These are phyloP conservation scores for Rhizophora apiculata DNA, from an alignment of 345 rosid genomes.

Conservation along the genomic window DNA sequence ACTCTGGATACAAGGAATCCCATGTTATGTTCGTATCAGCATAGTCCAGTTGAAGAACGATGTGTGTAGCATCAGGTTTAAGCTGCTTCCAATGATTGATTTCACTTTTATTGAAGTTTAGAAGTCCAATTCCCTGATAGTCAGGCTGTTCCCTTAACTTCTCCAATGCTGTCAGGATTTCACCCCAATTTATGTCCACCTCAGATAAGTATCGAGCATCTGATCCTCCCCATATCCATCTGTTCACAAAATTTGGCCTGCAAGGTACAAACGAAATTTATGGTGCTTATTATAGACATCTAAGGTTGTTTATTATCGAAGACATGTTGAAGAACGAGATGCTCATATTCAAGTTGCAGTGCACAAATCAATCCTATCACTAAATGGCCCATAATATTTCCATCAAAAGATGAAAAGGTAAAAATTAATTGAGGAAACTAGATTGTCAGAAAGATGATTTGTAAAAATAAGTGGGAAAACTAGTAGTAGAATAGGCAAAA, in stretches of 20 bases:
- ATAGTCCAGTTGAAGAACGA: conserved; percentile 14
- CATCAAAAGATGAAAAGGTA: background rate
- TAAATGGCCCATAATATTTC: background rate
- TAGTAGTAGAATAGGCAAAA: background rate
- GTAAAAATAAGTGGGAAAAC: background rate
- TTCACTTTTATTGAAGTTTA: conserved; percentile 29
- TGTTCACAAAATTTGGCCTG: conserved; percentile 20
- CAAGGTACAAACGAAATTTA: background rate
- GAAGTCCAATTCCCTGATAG: conserved; percentile 21
- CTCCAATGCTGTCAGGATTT: conserved; percentile 14
- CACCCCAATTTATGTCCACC: conserved; percentile 21
- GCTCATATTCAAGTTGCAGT: too few species aligned
- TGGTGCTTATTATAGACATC: background rate
- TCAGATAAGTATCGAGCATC: conserved; percentile 26
- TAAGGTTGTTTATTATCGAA: too few species aligned
- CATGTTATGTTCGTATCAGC: conserved; percentile 25
- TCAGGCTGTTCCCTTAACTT: conserved; percentile 11
- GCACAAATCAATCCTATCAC: background rate
- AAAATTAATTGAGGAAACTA: background rate
- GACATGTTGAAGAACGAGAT: too few species aligned
- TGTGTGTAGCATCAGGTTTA: conserved; percentile 12
- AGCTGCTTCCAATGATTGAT: conserved; percentile 22
- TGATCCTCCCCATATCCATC: conserved; percentile 38
- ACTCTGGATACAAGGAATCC: conserved; percentile 34
- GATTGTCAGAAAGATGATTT: background rate